Evolutionary conservation across 2,329 filamentous ascomycete species (phyloP), one percentile per base, ranked within the genome.

Genomic region (Escovopsis weberi): DNA sequence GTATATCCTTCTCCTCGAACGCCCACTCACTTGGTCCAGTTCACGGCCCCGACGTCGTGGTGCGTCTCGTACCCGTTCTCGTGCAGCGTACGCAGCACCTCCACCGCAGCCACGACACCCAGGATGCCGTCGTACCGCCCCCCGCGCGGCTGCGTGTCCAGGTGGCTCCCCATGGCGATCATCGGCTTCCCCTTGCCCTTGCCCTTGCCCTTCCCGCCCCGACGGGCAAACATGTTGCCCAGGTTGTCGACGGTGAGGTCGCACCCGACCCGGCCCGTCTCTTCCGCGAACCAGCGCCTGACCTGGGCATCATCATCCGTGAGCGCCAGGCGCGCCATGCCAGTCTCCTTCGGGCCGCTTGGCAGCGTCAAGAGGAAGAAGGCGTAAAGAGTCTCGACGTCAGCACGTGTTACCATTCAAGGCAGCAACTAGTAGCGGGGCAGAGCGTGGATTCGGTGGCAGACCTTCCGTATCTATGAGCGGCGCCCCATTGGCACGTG

Each of bases 241-340:
- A 91, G 86, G 41, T 75, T 66, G 56, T 93, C 85, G 3, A 86
- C 60, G 0, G 71, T 80, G 12, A 84, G 68, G 4, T 68, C 66
- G 60, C 84, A 89, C 15, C 78, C 81, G 1, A 88, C 63, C 1
- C 65, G 66, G 53, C 74, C 61, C 1, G 75, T 77, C 1, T 78
- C 80, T 35, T 76, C 61, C 2, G 79, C 72, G 49, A 91, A 87
- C 85, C 85, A 91, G 57, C 83, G 75, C 37, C 85, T 75, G n/a
- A 71, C 83, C 52, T 74, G 62, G 55, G 80, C 84, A 58, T 91
- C 85, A 10, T 77, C 67, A 53, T 88, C 77, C 3, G 80, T 79
- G n/a, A 91, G 68, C 2, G 84, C 68, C 2, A 89, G 73, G 4
- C 85, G 78, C 26, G 76, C 74, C 84, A 91, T 89, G 47, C 85